Conservation (phyloP, 768 basidiomycete genomes). For the Tricholoma hemisulphureum region DNA sequence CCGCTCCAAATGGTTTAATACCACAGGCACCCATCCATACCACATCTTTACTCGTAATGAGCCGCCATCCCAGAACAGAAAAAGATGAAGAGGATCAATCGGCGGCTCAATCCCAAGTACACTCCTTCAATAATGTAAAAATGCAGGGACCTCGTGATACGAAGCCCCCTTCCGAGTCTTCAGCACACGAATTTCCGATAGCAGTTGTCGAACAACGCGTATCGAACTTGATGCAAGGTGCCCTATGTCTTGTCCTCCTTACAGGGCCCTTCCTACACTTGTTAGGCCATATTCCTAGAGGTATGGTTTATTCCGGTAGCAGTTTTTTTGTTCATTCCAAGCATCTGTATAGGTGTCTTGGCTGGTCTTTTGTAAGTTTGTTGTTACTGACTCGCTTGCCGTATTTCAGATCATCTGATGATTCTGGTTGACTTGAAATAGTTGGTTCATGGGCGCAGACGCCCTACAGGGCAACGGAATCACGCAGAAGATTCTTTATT, state of each 20-base stretch:
- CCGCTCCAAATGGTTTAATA: slow-evolving; percentile 83
- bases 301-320: slow-evolving; percentile 22
- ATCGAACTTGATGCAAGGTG: slow-evolving; percentile 85
- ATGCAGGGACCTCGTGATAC: slow-evolving; percentile 12
- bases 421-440: slow-evolving; percentile 21
- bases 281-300: slow-evolving; percentile 75
- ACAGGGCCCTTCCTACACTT: slow-evolving; percentile 81
- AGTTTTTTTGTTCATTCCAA: not conserved
- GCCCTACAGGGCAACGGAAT: slow-evolving; percentile 82
- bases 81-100: slow-evolving; percentile 35
- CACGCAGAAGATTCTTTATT: slow-evolving; percentile 74
- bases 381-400: not conserved
- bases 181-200: slow-evolving; percentile 50
- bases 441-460: slow-evolving; percentile 92
- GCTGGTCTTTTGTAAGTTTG: slow-evolving; percentile 81
- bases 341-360: slow-evolving; percentile 50
- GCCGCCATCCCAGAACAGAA: slow-evolving; percentile 36
- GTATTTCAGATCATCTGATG: not conserved
- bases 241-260: slow-evolving; percentile 75
- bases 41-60: slow-evolving; percentile 72
- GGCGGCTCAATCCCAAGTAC: slow-evolving; percentile 10
- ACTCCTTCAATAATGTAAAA: not conserved
- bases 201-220: slow-evolving; percentile 91
- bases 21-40: slow-evolving; percentile 95
- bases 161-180: slow-evolving; percentile 2